Evolutionary conservation across 1,139 yeast species (phyloP).

Genomic region (Torulaspora globosa): DNA sequence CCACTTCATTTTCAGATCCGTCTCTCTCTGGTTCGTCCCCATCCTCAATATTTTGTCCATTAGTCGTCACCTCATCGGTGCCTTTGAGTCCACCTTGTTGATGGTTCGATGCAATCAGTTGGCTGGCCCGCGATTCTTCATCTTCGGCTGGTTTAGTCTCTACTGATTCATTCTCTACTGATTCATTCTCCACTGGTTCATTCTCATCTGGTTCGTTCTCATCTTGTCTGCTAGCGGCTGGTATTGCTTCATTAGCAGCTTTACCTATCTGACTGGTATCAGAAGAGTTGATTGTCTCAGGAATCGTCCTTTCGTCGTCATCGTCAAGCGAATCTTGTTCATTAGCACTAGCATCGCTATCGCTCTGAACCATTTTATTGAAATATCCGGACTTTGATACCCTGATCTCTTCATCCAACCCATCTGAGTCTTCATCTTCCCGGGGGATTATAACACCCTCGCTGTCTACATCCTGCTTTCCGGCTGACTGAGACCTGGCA

Average conservation of each 20-base stretch:
- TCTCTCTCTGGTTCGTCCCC: neutral
- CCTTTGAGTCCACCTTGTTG: neutral
- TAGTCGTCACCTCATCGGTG: no score
- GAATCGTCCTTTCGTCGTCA: conserved; percentile 1
- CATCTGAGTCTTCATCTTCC: conserved; percentile 6
- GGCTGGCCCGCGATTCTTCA: neutral
- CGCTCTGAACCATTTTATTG: conserved; percentile 22
- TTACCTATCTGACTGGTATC: conserved; percentile 1
- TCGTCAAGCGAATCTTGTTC: neutral
- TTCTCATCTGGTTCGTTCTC: conserved; percentile 2
- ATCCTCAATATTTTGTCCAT: neutral
- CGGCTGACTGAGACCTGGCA: neutral
- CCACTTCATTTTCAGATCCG: conserved; percentile 1
- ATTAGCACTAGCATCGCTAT: conserved; percentile 6
- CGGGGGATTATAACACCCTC: conserved; percentile 8
- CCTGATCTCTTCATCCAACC: conserved; percentile 15
- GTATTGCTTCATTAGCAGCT: neutral
- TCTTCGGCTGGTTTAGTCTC: neutral
- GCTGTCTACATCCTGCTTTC: conserved; percentile 11
- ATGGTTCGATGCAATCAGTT: neutral
- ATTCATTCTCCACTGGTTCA: neutral
- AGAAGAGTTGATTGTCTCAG: conserved; percentile 11
- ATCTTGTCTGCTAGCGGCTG: neutral
- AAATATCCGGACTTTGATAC: conserved; percentile 30
- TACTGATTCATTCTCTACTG: neutral